Percentiles rank a stretch among this genome's conserved stretches.
Evolutionary conservation across 164 flowering plant genomes (phyloP).

Genomic region (Dillenia turbinata): DNA sequence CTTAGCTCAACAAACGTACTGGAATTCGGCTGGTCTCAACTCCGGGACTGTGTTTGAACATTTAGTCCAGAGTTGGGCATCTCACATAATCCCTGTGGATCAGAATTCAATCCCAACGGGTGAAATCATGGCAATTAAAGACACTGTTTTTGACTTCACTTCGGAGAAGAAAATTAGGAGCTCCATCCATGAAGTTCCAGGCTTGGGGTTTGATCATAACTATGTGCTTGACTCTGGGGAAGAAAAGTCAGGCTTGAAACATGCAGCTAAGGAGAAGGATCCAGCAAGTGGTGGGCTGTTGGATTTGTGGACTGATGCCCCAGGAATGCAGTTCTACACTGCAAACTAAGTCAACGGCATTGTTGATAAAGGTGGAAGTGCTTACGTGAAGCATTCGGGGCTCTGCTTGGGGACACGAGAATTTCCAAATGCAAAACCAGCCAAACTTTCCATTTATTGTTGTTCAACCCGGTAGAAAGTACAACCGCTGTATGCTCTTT

Average conservation of each 20-base stretch:
- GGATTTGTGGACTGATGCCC: conserved; percentile 76
- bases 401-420: conserved; percentile 92
- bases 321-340: conserved; percentile 98
- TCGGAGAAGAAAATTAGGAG: conserved; percentile 57
- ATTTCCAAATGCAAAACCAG: conserved; percentile 87
- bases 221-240: conserved; percentile 77
- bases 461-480: conserved; percentile 73
- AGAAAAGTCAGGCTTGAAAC: conserved; percentile 68
- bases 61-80: conserved; percentile 62
- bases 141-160: conserved; percentile 81
- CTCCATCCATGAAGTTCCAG: conserved; percentile 58
- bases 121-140: conserved; percentile 79
- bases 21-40: conserved; percentile 88
- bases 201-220: conserved; percentile 90
- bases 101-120: conserved; percentile 75
- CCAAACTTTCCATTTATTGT: conserved; percentile 81
- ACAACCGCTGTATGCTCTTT: conserved; percentile 77
- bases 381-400: conserved; percentile 73
- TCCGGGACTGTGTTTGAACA: conserved; percentile 80
- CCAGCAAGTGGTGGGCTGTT: conserved; percentile 67
- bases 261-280: conserved; percentile 68
- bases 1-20: conserved; percentile 92
- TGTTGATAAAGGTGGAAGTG: conserved; percentile 75
- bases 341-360: conserved; percentile 81
- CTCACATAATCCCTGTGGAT: conserved; percentile 82